Conservation (phyloP, 2,329 filamentous ascomycete species). For the Alternaria sp. region DNA sequence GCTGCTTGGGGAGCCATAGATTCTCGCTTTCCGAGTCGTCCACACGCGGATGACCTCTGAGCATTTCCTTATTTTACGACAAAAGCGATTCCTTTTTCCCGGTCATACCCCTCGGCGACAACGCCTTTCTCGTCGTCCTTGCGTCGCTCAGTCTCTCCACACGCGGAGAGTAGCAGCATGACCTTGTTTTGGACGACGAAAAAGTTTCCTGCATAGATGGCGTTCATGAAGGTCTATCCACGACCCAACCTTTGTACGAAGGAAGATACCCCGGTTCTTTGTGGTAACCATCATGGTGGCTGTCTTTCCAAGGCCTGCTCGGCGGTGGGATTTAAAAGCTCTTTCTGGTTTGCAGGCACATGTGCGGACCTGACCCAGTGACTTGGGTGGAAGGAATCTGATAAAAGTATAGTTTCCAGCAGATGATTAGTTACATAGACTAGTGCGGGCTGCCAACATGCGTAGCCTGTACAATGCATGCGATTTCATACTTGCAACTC, state of each 20-base stretch:
- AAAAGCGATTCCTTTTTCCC: constrained; percentile 53
- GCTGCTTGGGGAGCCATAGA: constrained; percentile 54
- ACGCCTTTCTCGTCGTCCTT: constrained; percentile 41
- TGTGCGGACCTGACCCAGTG: constrained; percentile 29
- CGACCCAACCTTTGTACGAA: constrained; percentile 40
- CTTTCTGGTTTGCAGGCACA: constrained; percentile 40
- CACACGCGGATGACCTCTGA: constrained; percentile 45
- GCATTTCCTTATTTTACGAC: constrained; percentile 38
- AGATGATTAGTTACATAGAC: constrained; percentile 47
- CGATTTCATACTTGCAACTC: constrained; percentile 28
- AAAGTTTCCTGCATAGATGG: constrained; percentile 50
- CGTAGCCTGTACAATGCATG: constrained; percentile 38
- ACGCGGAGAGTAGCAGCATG: constrained; percentile 36
- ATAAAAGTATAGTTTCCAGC: constrained; percentile 48
- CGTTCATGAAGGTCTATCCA: constrained; percentile 46
- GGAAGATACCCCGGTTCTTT: constrained; percentile 46
- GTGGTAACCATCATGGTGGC: constrained; percentile 38
- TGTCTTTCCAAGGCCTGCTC: constrained; percentile 33
- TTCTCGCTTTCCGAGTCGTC: constrained; percentile 51
- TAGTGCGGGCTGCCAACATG: constrained; percentile 32
- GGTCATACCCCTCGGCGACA: constrained; percentile 42
- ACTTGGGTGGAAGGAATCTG: constrained; percentile 49
- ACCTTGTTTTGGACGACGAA: constrained; percentile 42
- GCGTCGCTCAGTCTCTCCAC: constrained; percentile 36
- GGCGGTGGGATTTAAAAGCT: constrained; percentile 32